Evolutionary conservation across 306 rosid species (phyloP).

Genomic region (Pterocarpus santalinus): DNA sequence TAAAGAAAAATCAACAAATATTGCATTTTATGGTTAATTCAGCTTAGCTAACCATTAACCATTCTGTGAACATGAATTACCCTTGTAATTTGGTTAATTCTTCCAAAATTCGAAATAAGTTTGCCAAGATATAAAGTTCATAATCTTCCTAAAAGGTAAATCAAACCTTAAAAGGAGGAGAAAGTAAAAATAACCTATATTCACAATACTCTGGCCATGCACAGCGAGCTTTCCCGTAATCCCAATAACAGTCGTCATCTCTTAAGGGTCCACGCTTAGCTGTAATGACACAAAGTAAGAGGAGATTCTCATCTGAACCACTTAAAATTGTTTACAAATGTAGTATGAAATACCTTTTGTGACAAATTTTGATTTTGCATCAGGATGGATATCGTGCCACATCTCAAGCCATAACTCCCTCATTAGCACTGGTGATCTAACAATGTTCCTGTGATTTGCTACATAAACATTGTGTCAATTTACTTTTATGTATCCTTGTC

Average conservation of each 20-base stretch:
- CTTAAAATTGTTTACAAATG: slow-evolving; percentile 26
- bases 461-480: slow-evolving; percentile 59
- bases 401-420: slow-evolving; percentile 98
- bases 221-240: slow-evolving; percentile 99
- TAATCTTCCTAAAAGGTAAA: slow-evolving; percentile 28
- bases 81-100: slow-evolving; percentile 24
- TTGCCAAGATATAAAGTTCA: slow-evolving; percentile 8
- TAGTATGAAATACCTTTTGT: slow-evolving; percentile 72
- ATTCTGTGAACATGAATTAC: slow-evolving; percentile 28
- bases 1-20: slow-evolving; percentile 3
- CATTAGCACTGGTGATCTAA: slow-evolving; percentile 91
- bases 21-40: slow-evolving; percentile 37
- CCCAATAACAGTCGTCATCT: slow-evolving; percentile 97
- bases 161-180: slow-evolving; percentile 25
- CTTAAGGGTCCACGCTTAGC: slow-evolving; percentile 98
- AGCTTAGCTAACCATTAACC: slow-evolving; percentile 14
- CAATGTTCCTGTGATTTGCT: slow-evolving; percentile 99
- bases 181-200: slow-evolving; percentile 72
- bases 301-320: slow-evolving; percentile 45
- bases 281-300: slow-evolving; percentile 53
- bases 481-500: slow-evolving; percentile 36
- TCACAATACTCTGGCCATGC: slow-evolving; percentile 96
- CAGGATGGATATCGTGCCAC: slow-evolving; percentile 95
- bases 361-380: slow-evolving; percentile 77
- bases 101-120: slow-evolving; percentile 26